These are phyloP conservation scores for Fusarium virguliforme DNA, from an alignment of 2,329 filamentous ascomycete genomes.

Conservation along the genomic window DNA sequence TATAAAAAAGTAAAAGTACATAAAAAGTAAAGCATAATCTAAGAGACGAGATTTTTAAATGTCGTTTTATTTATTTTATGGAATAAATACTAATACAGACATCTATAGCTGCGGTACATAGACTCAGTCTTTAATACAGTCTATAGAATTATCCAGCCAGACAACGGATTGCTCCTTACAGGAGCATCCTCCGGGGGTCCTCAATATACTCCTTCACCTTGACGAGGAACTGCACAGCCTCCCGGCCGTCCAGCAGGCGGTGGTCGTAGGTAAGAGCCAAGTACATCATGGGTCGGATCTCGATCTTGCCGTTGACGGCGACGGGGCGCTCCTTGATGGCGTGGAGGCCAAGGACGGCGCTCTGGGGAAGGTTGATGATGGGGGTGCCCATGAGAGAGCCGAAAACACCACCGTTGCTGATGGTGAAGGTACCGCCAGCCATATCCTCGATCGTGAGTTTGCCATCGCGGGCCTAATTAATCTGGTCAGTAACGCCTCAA, in stretches of 20 bases:
- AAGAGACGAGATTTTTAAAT: no score
- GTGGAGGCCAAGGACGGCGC: slow-evolving; percentile 91
- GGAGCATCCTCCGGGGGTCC: slow-evolving; percentile 92
- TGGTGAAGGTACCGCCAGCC: slow-evolving; percentile 98
- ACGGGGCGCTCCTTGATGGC: slow-evolving; percentile 96
- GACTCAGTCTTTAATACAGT: no score
- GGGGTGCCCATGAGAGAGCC: slow-evolving; percentile 97
- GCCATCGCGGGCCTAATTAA: slow-evolving; percentile 82
- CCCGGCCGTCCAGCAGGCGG: slow-evolving; percentile 92
- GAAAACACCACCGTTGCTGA: slow-evolving; percentile 97
- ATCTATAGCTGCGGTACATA: no score
- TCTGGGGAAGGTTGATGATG: slow-evolving; percentile 98
- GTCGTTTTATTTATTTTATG: no score
- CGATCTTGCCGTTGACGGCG: slow-evolving; percentile 92
- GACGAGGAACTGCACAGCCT: slow-evolving; percentile 95
- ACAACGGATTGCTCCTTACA: slow-evolving; percentile 61
- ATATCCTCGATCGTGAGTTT: slow-evolving; percentile 99
- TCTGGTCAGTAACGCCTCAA: slow-evolving; percentile 9
- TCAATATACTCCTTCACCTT: slow-evolving; percentile 99
- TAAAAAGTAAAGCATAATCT: no score
- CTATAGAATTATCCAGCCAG: not conserved
- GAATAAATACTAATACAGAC: no score
- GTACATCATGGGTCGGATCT: slow-evolving; percentile 99
- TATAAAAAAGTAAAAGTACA: no score
- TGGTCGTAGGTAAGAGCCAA: slow-evolving; percentile 98